Evolutionary conservation across 2,329 filamentous ascomycete species (phyloP).

Genomic region (Colletotrichum trifolii): DNA sequence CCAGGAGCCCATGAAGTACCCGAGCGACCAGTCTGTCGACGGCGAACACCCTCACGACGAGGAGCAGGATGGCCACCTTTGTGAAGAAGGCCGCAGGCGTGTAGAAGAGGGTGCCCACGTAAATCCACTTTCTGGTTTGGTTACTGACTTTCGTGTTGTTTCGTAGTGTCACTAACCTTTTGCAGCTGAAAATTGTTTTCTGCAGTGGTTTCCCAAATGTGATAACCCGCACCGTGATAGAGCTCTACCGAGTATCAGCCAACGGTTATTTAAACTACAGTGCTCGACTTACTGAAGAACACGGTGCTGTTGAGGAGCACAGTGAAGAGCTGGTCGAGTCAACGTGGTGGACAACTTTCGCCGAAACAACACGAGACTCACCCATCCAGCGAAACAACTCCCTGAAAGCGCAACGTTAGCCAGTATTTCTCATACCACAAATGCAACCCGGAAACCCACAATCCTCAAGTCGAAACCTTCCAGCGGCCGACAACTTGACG

Average conservation of each 20-base stretch:
- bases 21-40: conserved; percentile 40
- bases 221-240: conserved; percentile 21
- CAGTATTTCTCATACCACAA: neutral
- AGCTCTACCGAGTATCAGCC: conserved; percentile 18
- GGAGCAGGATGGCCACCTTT: conserved; percentile 45
- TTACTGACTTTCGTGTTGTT: neutral
- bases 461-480: conserved; percentile 32
- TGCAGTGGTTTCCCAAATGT: conserved; percentile 29
- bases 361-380: neutral
- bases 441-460: conserved; percentile 15
- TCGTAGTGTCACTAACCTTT: neutral
- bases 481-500: conserved; percentile 23
- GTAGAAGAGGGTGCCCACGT: conserved; percentile 43
- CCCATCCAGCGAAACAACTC: conserved; percentile 32
- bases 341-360: neutral
- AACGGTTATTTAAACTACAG: neutral
- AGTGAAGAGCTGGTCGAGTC: conserved; percentile 24
- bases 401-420: conserved; percentile 17
- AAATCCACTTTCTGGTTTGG: conserved; percentile 39
- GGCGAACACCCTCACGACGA: conserved; percentile 46
- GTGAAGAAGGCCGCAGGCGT: conserved; percentile 44
- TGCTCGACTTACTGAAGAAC: conserved; percentile 18
- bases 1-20: conserved; percentile 43
- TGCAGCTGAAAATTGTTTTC: conserved; percentile 12
- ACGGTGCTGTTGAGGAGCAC: conserved; percentile 23